Conservation (phyloP, 2,329 filamentous ascomycete species). For the Microdochium paspali region DNA sequence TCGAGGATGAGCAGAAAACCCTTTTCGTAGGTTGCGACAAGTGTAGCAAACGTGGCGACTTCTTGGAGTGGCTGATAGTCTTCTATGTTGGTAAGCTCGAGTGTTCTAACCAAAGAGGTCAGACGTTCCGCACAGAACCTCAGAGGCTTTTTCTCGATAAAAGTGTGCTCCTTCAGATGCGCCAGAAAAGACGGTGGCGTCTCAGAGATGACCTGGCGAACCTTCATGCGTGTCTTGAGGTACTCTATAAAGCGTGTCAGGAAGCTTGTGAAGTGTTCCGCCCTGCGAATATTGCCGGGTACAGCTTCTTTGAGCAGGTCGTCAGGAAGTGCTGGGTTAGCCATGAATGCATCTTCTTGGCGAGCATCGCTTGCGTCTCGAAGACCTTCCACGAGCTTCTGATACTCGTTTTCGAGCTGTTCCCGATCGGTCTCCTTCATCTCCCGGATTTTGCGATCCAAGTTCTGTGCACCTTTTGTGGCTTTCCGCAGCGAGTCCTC, state of each 20-base stretch:
- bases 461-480: constrained; percentile 78
- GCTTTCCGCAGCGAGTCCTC: constrained; percentile 91
- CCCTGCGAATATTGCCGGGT: constrained; percentile 89
- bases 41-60: constrained; percentile 92
- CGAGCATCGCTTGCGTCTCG: constrained; percentile 80
- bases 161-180: constrained; percentile 90
- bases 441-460: constrained; percentile 83
- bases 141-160: constrained; percentile 93
- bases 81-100: constrained; percentile 95
- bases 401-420: constrained; percentile 90
- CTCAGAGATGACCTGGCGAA: constrained; percentile 93
- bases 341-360: constrained; percentile 93
- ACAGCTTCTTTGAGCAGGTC: constrained; percentile 93
- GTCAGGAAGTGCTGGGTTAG: constrained; percentile 88
- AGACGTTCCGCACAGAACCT: constrained; percentile 91
- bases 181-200: constrained; percentile 89
- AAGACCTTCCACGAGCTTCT: constrained; percentile 87
- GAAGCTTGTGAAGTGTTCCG: constrained; percentile 93
- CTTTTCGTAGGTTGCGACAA: constrained; percentile 94
- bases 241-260: constrained; percentile 97
- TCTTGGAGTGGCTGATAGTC: constrained; percentile 96
- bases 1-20: constrained; percentile 96
- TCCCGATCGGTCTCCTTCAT: constrained; percentile 95
- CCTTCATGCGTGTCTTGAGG: constrained; percentile 96
- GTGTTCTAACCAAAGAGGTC: constrained; percentile 85